Base-by-base conservation (phyloP, 306 rosid species). In the Castanea crenata region DNA sequence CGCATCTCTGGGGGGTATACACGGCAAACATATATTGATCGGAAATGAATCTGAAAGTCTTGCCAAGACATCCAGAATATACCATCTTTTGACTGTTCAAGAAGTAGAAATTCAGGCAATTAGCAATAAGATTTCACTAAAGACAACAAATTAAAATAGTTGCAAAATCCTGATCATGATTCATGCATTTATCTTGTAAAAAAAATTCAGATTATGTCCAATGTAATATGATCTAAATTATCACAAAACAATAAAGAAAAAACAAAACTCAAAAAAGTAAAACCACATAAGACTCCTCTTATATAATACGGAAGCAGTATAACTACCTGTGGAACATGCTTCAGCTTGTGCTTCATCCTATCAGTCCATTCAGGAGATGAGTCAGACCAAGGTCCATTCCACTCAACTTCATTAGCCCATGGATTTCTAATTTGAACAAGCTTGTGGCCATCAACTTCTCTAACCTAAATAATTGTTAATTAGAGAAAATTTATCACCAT, bases 1-100 rank as follows among this genome's bases (percentile, higher is more conserved):
- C 98, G 96, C 99, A 96, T 96, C 89, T 96, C 99, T 0, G 86
- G 88, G 13, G 99, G 99, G 83, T 96, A 96, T 83, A 95, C 67
- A 31, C 99, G 98, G 61, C 99, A 96, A 76, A 96, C 94, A 87
- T 96, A 93, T 81, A 96, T 96, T 35, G 99, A 96, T 71, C 99
- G 92, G 72, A 96, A 96, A 86, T 96, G 99, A 86, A 96, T 90
- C 87, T 96, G 99, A 82, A 96, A 96, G 85, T 96, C 99, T 89
- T 96, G 99, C 99, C 99, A 96, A 55, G 99, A 96, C 99, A 96
- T 93, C 99, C 99, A 96, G 85, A 96, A 96, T 84, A 96, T 96
- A 74, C 99, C 98, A 81, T 96, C 97, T 81, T 87, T 93, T 54
- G 99, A 93, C 99, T 96, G 94, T 80, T 55, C 14, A 69, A 75